Base-by-base conservation (phyloP, 768 basidiomycete species). In the Tricholoma hemisulphureum region DNA sequence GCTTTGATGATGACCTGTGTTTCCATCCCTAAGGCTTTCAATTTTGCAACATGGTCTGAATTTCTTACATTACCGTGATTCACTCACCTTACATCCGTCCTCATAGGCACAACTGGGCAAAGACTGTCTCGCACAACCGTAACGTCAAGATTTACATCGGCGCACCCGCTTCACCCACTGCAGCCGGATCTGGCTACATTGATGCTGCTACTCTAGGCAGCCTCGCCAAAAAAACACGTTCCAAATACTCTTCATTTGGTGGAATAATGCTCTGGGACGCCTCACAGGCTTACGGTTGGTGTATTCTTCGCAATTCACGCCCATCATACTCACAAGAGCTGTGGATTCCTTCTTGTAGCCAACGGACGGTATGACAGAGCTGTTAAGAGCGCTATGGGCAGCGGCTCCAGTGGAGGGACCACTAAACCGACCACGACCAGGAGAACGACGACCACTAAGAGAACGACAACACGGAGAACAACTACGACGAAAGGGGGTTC, bases 61-160 rank as follows among this genome's bases (percentile, higher is more conserved):
- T n/a, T 23, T n/a, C 34, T 7, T 5, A 29, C 13, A 10, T 37
- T 11, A 34, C 13, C 11, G 14, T n/a, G 2, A 4, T 29, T 16
- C 10, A 1, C 5, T 20, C 14, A 26, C 53, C 13, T 56, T 29
- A 45, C 24, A 3, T 4, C 31, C 29, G 16, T 29, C n/a, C 11
- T 51, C 11, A 9, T 49, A 70, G 82, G 83, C 80, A 83, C 57
- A 79, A 71, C 68, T 85, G 83, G 83, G 83, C 83, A 1, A 81
- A 79, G 71, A 81, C 72, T 13, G 65, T 68, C 9, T 81, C 83
- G n/a, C 75, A 77, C 1, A 83, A 83, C 73, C 69, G 64, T 63
- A 72, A 80, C 63, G 79, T 83, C 55, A 84, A 84, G 67, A 65
- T 84, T 32, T 83, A 75, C 67, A 79, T 84, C 60, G 83, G 83